Conservation (phyloP, 768 basidiomycete species). For the Phanerochaete carnosa region DNA sequence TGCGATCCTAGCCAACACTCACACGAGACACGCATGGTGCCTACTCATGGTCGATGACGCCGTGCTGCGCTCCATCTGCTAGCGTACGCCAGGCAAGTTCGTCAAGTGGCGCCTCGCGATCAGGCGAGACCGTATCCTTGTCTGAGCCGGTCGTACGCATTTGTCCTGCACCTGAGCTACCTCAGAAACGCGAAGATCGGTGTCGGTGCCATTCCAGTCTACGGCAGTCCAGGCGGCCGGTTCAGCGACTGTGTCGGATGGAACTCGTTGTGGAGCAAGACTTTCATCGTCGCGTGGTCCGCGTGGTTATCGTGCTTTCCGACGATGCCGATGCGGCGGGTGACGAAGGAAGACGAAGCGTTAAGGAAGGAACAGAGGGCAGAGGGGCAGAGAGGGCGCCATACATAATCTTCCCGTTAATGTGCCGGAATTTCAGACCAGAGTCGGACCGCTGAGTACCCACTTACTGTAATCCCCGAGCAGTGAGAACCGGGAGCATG, state of each 20-base stretch:
- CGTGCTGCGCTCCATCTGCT: constrained; percentile 12
- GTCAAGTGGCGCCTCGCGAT: constrained; percentile 30
- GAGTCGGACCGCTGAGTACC: no score
- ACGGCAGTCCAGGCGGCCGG: background rate
- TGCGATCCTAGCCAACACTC: background rate
- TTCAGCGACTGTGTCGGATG: background rate
- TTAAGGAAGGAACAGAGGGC: background rate
- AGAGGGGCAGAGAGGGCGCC: background rate
- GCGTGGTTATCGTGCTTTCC: background rate
- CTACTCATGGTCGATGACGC: background rate
- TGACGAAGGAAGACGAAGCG: background rate
- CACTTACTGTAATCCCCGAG: no score
- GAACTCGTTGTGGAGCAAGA: background rate
- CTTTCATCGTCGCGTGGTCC: background rate
- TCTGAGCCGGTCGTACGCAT: constrained; percentile 25
- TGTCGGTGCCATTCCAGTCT: background rate
- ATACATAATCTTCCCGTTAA: background rate
- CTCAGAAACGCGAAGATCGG: background rate
- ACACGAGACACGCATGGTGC: background rate
- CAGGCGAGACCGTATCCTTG: constrained; percentile 20
- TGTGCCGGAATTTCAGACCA: no score
- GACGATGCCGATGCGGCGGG: background rate
- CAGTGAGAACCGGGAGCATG: no score
- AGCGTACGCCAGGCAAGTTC: constrained; percentile 21
- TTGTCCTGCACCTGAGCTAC: constrained; percentile 29